Evolutionary conservation across 129 eudicot genomes (phyloP), one percentile per base, ranked within the genome.

Genomic region (Solidago caesia): DNA sequence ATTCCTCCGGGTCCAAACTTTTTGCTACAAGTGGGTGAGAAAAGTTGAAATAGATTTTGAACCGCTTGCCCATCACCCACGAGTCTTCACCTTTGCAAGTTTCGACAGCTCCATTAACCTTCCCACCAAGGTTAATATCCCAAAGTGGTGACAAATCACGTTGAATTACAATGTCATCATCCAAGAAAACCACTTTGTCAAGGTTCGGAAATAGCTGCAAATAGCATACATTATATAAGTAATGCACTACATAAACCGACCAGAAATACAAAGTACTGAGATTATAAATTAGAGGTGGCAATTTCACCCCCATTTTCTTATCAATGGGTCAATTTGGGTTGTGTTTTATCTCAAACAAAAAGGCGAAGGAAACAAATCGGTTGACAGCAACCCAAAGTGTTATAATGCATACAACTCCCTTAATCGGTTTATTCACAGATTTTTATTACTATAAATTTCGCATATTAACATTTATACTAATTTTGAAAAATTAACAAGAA

Each of bases 71-170:
- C 98, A 94, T 94, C 8, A 94, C 98, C 98, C 98, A 94, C 63
- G 82, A 69, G 45, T 94, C 98, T 49, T 94, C 97, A 26, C 98
- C 98, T 84, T 78, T 88, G 75, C 98, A 94, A 53, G 98, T 94
- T 82, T 94, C 97, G 70, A 94, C 98, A 58, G 98, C 97, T 73
- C 98, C 98, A 75, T 94, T 94, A 57, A 94, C 97, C 78, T 87
- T 94, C 62, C 98, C 97, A 74, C 83, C 87, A 56, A 94, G 96
- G 69, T 94, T 88, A 77, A 94, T 87, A 64, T 91, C 88, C 98
- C 98, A 94, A 43, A 94, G 91, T 33, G 97, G 96, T 21, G 97
- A 83, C 29, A 94, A 75, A 80, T 90, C 98, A 43, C 89, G 92
- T 82, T 94, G 98, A 72, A 90, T 80, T 76, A 90, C 98, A 70